Percentiles rank a stretch among this genome's conserved stretches.
Evolutionary conservation across 139 green algal genomes (phyloP).

Genomic region (Tetradesmus lagerheimii): DNA sequence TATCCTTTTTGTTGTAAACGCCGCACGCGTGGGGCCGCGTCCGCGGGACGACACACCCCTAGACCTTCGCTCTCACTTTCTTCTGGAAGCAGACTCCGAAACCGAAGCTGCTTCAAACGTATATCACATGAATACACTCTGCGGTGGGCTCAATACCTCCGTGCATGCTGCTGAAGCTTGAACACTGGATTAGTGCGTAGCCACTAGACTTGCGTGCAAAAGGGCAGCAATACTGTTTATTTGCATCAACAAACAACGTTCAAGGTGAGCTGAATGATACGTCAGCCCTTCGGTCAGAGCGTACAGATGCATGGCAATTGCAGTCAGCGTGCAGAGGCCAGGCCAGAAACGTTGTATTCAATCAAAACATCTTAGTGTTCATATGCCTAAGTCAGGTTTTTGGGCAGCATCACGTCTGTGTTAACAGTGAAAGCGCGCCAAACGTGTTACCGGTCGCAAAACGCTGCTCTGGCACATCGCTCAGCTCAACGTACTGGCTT

Average conservation of each 20-base stretch:
- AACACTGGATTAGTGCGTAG: not conserved
- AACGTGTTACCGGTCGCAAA: not conserved
- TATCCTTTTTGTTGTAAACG: not conserved
- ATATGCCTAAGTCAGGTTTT: too few relatives aligned
- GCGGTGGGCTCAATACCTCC: too few relatives aligned
- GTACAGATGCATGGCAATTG: not conserved
- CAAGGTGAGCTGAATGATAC: not conserved
- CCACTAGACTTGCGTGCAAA: too few relatives aligned
- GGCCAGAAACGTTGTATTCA: too few relatives aligned
- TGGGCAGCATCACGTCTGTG: too few relatives aligned
- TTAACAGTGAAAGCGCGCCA: not conserved
- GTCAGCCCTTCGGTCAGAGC: not conserved
- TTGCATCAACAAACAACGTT: too few relatives aligned
- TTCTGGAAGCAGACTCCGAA: not conserved
- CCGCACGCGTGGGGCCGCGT: not conserved
- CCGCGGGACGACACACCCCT: not conserved
- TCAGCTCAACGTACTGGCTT: too few relatives aligned
- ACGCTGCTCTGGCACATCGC: not conserved
- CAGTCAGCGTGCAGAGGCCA: not conserved
- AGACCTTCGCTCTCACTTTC: not conserved
- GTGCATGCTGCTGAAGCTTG: too few relatives aligned
- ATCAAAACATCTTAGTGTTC: too few relatives aligned
- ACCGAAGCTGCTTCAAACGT: not conserved
- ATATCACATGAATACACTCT: not conserved
- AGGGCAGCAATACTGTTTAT: too few relatives aligned